These are phyloP conservation scores for Globisporangium heterothallicum DNA, from an alignment of 352 stramenopile species.

Conservation along the genomic window DNA sequence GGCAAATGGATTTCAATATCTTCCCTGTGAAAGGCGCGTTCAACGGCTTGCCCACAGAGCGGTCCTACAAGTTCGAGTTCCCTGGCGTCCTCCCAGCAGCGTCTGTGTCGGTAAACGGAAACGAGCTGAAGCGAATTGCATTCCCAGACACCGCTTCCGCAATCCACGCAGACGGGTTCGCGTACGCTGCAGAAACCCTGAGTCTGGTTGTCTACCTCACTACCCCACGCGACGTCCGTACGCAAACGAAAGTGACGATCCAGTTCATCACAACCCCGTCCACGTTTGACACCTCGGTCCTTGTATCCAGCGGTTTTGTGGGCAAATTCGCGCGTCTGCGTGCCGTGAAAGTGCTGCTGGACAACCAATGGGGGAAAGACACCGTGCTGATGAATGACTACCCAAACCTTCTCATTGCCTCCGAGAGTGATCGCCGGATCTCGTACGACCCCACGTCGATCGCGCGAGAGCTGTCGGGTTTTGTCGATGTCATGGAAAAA, in stretches of 20 bases:
- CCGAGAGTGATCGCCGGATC: slow-evolving; percentile 17
- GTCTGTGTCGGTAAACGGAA: slow-evolving; percentile 17
- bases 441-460: slow-evolving; percentile 17
- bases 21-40: slow-evolving; percentile 20
- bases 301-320: slow-evolving; percentile 16
- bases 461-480: slow-evolving; percentile 10
- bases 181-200: slow-evolving; percentile 19
- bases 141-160: slow-evolving; percentile 5
- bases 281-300: slow-evolving; percentile 3
- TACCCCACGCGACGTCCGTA: neutral
- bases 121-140: slow-evolving; percentile 10
- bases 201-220: slow-evolving; percentile 19
- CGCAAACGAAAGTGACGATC: slow-evolving; percentile 4
- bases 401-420: slow-evolving; percentile 17
- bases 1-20: slow-evolving; percentile 13
- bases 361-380: slow-evolving; percentile 21
- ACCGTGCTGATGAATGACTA: slow-evolving; percentile 28
- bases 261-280: slow-evolving; percentile 12
- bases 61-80: slow-evolving; percentile 22
- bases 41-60: slow-evolving; percentile 1
- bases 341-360: slow-evolving; percentile 23
- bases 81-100: slow-evolving; percentile 12
- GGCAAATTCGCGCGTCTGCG: slow-evolving; percentile 24
- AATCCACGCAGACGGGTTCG: slow-evolving; percentile 9
- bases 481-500: slow-evolving; percentile 7